A percentile compares a stretch with the other conserved stretches of the same genome.
Evolutionary conservation across 2,329 filamentous ascomycete species (phyloP).

Genomic region (Didymella pinodella): DNA sequence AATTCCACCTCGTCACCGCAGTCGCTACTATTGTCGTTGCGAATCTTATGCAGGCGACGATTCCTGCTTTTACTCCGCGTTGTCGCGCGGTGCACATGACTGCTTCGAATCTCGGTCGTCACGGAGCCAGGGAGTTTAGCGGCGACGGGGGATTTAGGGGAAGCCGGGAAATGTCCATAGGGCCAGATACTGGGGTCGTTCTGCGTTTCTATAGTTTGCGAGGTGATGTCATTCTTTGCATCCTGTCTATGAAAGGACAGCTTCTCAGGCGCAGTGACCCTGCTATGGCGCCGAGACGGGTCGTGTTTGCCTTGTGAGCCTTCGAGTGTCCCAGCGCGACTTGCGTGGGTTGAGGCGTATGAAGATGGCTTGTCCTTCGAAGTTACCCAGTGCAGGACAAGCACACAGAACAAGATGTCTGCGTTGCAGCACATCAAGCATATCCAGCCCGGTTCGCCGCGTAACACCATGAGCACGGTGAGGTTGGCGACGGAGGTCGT

Average conservation of each 20-base stretch:
- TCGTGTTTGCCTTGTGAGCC: background rate
- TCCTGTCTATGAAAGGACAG: background rate
- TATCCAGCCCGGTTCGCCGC: background rate
- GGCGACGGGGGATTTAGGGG: background rate
- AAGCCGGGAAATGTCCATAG: background rate
- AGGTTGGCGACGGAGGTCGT: background rate
- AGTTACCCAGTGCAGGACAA: background rate
- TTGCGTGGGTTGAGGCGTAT: background rate
- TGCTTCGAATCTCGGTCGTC: background rate
- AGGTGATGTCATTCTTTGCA: background rate
- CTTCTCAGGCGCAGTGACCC: background rate
- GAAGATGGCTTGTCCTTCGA: background rate
- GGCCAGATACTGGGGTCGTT: background rate
- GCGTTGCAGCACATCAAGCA: background rate
- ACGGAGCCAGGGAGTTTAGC: background rate
- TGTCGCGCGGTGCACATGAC: background rate
- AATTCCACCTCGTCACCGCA: slow-evolving; percentile 30
- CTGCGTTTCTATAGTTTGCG: background rate
- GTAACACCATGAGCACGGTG: background rate
- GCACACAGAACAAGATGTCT: background rate
- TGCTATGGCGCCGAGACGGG: background rate
- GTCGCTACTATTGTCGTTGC: background rate
- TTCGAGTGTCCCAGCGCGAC: background rate
- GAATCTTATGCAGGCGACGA: slow-evolving; percentile 1
- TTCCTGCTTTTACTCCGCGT: background rate